These are phyloP conservation scores for Alternaria sp. DNA, from an alignment of 2,329 filamentous ascomycete genomes.

Conservation along the genomic window DNA sequence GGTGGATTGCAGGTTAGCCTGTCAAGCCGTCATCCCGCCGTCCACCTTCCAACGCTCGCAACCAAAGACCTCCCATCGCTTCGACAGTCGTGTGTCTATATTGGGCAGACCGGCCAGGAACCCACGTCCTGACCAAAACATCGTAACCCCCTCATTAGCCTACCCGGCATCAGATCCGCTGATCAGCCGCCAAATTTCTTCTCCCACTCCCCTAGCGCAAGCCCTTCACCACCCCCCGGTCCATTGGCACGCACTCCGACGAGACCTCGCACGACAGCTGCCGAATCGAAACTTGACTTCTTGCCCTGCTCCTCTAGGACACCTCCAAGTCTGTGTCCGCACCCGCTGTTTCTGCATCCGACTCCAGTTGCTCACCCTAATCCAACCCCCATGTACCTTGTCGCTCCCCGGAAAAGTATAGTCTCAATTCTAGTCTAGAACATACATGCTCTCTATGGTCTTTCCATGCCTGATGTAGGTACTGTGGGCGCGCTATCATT, in stretches of 20 bases:
- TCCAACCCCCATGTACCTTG: constrained; percentile 33
- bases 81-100: constrained; percentile 15
- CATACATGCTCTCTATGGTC: constrained; percentile 31
- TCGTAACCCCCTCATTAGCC: constrained; percentile 26
- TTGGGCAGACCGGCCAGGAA: constrained; percentile 15
- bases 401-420: constrained; percentile 26
- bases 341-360: constrained; percentile 38
- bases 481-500: constrained; percentile 38
- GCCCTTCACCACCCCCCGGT: constrained; percentile 35
- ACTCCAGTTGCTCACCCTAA: constrained; percentile 40
- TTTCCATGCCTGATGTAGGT: constrained; percentile 26
- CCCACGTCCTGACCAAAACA: constrained; percentile 25
- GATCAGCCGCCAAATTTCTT: constrained; percentile 41
- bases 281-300: constrained; percentile 45
- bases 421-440: constrained; percentile 37
- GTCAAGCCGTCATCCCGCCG: constrained; percentile 11
- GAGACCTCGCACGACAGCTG: constrained; percentile 37
- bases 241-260: constrained; percentile 34
- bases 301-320: constrained; percentile 33
- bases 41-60: constrained; percentile 21
- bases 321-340: constrained; percentile 31
- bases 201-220: constrained; percentile 43
- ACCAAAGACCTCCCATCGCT: constrained; percentile 12
- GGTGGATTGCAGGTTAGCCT: constrained; percentile 13
- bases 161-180: constrained; percentile 24